Evolutionary conservation across 2,329 filamentous ascomycete genomes (phyloP).

Genomic region (Aspergillus flavus): DNA sequence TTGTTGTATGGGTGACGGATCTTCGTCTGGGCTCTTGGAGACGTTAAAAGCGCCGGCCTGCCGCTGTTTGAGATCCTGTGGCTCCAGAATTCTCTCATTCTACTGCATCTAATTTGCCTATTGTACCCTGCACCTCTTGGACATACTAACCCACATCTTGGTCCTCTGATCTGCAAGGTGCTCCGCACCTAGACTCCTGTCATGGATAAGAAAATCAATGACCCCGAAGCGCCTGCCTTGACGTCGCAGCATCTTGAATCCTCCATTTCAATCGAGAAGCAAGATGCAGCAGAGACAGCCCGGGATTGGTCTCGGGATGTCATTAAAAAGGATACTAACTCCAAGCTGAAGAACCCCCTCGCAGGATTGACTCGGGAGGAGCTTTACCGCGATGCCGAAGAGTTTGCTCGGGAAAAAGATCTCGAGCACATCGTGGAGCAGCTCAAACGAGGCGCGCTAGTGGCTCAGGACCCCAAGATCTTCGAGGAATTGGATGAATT

Average conservation of each 20-base stretch:
- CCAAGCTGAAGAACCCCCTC: constrained; percentile 29
- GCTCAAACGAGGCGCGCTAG: constrained; percentile 60
- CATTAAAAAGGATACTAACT: background rate
- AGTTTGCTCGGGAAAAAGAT: constrained; percentile 56
- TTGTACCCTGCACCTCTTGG: background rate
- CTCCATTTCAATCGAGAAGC: constrained; percentile 12
- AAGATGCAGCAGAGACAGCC: constrained; percentile 12
- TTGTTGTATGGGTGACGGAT: background rate
- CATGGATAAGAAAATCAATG: constrained; percentile 15
- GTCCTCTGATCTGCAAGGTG: constrained; percentile 5
- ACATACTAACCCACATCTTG: background rate
- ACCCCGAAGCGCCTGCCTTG: constrained; percentile 12
- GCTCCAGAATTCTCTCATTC: constrained; percentile 5
- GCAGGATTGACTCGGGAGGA: constrained; percentile 29
- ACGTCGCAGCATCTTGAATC: constrained; percentile 6
- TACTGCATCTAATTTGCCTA: constrained; percentile 15
- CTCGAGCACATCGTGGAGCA: constrained; percentile 59
- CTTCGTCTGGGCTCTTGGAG: background rate
- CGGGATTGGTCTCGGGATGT: constrained; percentile 15
- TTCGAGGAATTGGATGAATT: constrained; percentile 64
- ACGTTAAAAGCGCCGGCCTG: constrained; percentile 7
- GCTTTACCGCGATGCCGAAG: constrained; percentile 31
- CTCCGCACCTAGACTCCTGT: background rate
- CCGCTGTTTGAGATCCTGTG: background rate
- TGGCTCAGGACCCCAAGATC: constrained; percentile 68